phyloP scores from a whole-genome alignment of 2,329 filamentous ascomycete genomes.

The Bertia moriformis region DNA sequence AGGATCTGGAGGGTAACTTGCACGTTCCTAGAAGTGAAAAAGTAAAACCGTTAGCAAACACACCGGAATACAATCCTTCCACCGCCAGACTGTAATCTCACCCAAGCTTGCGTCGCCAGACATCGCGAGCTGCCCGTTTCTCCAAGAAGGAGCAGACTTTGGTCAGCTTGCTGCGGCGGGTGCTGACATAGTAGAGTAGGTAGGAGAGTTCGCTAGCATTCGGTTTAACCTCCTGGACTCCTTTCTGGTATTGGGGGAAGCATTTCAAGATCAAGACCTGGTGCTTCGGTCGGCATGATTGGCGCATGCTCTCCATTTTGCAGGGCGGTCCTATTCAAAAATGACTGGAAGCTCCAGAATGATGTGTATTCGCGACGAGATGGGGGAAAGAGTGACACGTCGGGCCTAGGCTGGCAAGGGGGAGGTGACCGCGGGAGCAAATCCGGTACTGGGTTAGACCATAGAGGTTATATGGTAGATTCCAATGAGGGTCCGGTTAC shows the following conservation, averaged over 20 bases:
- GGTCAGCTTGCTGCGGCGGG: slow-evolving; percentile 47
- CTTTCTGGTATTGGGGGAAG: slow-evolving; percentile 51
- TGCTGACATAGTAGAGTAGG: slow-evolving; percentile 52
- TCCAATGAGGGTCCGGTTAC: too few relatives aligned
- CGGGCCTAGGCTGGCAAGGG: too few relatives aligned
- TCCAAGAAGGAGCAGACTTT: slow-evolving; percentile 54
- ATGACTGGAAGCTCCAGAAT: slow-evolving; percentile 2
- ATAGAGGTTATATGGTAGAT: too few relatives aligned
- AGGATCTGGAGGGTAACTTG: slow-evolving; percentile 52
- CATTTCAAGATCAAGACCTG: slow-evolving; percentile 53
- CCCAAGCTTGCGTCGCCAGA: slow-evolving; percentile 43
- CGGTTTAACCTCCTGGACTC: slow-evolving; percentile 43
- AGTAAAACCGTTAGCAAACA: slow-evolving; percentile 4
- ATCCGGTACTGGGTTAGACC: too few relatives aligned
- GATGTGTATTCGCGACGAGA: slow-evolving; percentile 8
- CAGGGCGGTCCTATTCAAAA: slow-evolving; percentile 5
- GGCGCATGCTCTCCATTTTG: slow-evolving; percentile 41
- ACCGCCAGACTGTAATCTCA: slow-evolving; percentile 18
- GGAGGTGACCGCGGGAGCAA: too few relatives aligned
- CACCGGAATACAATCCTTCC: not conserved
- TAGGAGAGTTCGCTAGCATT: slow-evolving; percentile 54
- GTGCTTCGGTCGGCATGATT: slow-evolving; percentile 49
- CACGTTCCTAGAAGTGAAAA: slow-evolving; percentile 38
- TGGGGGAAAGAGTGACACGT: too few relatives aligned
- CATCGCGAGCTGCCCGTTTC: slow-evolving; percentile 44